Evolutionary conservation across 2,329 filamentous ascomycete genomes (phyloP).

Genomic region (Lachnum nothofagi): DNA sequence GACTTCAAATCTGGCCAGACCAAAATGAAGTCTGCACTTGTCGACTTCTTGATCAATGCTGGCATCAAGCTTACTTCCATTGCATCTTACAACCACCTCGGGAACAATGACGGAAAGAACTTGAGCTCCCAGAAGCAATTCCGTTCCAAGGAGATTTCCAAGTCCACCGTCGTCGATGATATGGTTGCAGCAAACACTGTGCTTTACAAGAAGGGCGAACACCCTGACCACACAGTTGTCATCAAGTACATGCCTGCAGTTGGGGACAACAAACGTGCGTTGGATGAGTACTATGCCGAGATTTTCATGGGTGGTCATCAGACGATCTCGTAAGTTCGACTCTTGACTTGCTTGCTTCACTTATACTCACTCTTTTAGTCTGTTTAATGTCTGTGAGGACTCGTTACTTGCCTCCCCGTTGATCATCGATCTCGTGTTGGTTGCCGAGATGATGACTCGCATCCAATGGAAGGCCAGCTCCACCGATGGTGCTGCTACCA

Average conservation of each 20-base stretch:
- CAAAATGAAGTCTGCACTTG: constrained; percentile 99
- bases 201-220: constrained; percentile 85
- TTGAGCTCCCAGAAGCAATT: constrained; percentile 96
- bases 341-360: constrained; percentile 22
- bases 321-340: constrained; percentile 68
- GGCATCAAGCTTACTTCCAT: constrained; percentile 99
- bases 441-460: constrained; percentile 97
- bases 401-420: constrained; percentile 91
- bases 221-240: constrained; percentile 96
- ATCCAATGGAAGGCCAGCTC: constrained; percentile 77
- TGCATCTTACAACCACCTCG: constrained; percentile 97
- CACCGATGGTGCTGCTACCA: constrained; percentile 46
- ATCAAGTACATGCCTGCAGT: constrained; percentile 99
- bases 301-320: constrained; percentile 99
- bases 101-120: constrained; percentile 99
- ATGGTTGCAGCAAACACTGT: constrained; percentile 96
- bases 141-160: constrained; percentile 99
- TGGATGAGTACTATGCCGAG: constrained; percentile 98
- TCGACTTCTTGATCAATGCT: constrained; percentile 97
- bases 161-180: constrained; percentile 98
- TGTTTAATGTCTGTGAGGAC: constrained; percentile 99
- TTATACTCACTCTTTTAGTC: constrained; percentile 42
- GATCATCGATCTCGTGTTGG: constrained; percentile 91
- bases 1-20: constrained; percentile 99
- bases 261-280: constrained; percentile 95